Percentiles rank a stretch among this genome's conserved stretches.
Evolutionary conservation across 805 yeast species (phyloP).

Genomic region (Scheffersomyces lignosus): DNA sequence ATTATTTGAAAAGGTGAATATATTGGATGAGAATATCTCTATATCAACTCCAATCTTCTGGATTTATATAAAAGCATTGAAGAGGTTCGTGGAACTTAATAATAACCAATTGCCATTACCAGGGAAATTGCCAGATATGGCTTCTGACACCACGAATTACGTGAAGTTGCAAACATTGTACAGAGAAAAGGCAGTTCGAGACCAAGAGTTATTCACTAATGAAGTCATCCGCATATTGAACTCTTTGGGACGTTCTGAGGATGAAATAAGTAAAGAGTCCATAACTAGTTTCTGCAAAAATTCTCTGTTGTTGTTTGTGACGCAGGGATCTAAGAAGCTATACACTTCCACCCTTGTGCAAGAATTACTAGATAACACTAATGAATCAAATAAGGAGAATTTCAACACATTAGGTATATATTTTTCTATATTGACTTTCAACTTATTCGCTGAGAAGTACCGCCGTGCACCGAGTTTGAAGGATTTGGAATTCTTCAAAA

Average conservation of each 20-base stretch:
- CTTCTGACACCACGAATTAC: slow-evolving; percentile 67
- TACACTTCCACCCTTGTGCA: slow-evolving; percentile 14
- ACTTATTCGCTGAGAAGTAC: slow-evolving; percentile 17
- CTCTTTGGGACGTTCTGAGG: slow-evolving; percentile 24
- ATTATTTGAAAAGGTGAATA: slow-evolving; percentile 22
- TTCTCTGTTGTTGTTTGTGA: slow-evolving; percentile 50
- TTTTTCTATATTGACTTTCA: slow-evolving; percentile 41
- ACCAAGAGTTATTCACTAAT: slow-evolving; percentile 40
- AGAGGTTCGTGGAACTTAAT: slow-evolving; percentile 41
- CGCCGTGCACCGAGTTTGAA: slow-evolving; percentile 15
- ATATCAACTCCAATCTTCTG: slow-evolving; percentile 49
- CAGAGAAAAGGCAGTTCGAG: slow-evolving; percentile 51
- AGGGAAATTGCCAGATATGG: slow-evolving; percentile 87
- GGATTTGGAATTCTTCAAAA: slow-evolving; percentile 19
- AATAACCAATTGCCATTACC: slow-evolving; percentile 59
- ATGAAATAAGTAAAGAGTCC: slow-evolving; percentile 33
- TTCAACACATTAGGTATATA: slow-evolving; percentile 33
- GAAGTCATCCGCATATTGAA: slow-evolving; percentile 28
- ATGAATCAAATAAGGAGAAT: slow-evolving; percentile 12
- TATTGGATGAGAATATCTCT: slow-evolving; percentile 13
- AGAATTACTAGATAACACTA: slow-evolving; percentile 8
- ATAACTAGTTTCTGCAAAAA: slow-evolving; percentile 61
- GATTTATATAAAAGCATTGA: slow-evolving; percentile 58
- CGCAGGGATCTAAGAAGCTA: slow-evolving; percentile 42
- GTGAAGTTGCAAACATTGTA: slow-evolving; percentile 59